phyloP scores from a whole-genome alignment of 2,329 filamentous ascomycete species.

The Aspergillus brunneoviolaceus region DNA sequence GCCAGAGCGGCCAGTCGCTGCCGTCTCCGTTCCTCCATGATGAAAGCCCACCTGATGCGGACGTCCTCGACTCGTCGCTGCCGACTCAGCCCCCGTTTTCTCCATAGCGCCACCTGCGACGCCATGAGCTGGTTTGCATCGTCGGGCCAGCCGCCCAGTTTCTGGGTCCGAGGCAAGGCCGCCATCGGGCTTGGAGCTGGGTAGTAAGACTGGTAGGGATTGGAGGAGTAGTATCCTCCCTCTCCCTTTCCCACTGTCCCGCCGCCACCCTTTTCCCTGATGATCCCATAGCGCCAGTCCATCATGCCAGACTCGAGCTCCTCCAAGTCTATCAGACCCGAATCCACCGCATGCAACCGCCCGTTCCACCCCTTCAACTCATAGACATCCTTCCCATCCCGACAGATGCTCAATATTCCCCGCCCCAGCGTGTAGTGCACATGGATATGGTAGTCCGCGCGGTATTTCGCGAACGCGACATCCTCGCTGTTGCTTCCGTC shows the following conservation, averaged over 20 bases:
- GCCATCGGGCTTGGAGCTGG: neutral
- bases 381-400: slow-evolving; percentile 28
- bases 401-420: slow-evolving; percentile 30
- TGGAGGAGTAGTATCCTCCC: neutral
- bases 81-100: slow-evolving; percentile 3
- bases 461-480: slow-evolving; percentile 28
- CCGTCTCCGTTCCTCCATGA: slow-evolving; percentile 13
- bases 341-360: slow-evolving; percentile 9
- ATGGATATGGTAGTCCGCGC: slow-evolving; percentile 35
- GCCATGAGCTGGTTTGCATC: slow-evolving; percentile 8
- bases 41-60: slow-evolving; percentile 12
- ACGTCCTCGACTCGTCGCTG: slow-evolving; percentile 9
- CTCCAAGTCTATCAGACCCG: neutral
- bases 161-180: neutral
- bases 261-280: neutral
- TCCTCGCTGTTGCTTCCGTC: slow-evolving; percentile 6
- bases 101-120: slow-evolving; percentile 16
- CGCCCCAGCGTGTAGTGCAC: slow-evolving; percentile 28
- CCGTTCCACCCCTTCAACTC: slow-evolving; percentile 29
- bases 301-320: neutral
- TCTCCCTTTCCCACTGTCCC: neutral
- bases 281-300: neutral
- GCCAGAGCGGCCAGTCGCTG: slow-evolving; percentile 5
- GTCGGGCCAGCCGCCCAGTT: slow-evolving; percentile 4
- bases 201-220: neutral